Percentiles rank a stretch among this genome's conserved stretches.
These are phyloP conservation scores for Trichophyton benhamiae DNA, from an alignment of 2,329 filamentous ascomycete species.

Conservation along the genomic window DNA sequence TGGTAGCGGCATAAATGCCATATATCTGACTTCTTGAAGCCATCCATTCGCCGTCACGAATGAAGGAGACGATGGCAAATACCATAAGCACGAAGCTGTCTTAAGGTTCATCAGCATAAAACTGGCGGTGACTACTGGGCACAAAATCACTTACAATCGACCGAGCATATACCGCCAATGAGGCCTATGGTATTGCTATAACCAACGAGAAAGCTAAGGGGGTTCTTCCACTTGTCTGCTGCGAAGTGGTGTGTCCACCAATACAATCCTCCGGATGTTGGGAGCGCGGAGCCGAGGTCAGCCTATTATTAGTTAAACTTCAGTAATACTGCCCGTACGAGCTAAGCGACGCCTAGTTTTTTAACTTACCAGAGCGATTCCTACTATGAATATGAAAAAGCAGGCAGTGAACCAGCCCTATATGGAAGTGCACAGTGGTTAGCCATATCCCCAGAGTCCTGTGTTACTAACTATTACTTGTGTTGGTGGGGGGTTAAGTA, in stretches of 20 bases:
- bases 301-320: slow-evolving; percentile 22
- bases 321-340: neutral
- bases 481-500: slow-evolving; percentile 13
- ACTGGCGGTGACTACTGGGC: neutral
- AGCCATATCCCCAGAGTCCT: neutral
- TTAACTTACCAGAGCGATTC: slow-evolving; percentile 42
- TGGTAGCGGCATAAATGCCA: slow-evolving; percentile 43
- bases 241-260: slow-evolving; percentile 51
- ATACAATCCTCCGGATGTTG: slow-evolving; percentile 47
- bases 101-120: neutral
- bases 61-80: slow-evolving; percentile 46
- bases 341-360: slow-evolving; percentile 4
- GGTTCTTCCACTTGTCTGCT: slow-evolving; percentile 42
- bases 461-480: neutral
- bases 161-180: slow-evolving; percentile 50
- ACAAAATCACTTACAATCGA: slow-evolving; percentile 37
- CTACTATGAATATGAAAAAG: slow-evolving; percentile 47
- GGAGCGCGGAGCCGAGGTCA: slow-evolving; percentile 44
- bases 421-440: slow-evolving; percentile 4
- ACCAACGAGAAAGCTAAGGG: slow-evolving; percentile 48
- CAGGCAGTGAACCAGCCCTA: slow-evolving; percentile 47
- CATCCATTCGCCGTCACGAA: slow-evolving; percentile 44
- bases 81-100: slow-evolving; percentile 46
- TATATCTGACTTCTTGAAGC: slow-evolving; percentile 47
- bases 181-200: slow-evolving; percentile 51